These are phyloP conservation scores for Hanseniaspora meyeri DNA, from an alignment of 805 yeast genomes.

Conservation along the genomic window DNA sequence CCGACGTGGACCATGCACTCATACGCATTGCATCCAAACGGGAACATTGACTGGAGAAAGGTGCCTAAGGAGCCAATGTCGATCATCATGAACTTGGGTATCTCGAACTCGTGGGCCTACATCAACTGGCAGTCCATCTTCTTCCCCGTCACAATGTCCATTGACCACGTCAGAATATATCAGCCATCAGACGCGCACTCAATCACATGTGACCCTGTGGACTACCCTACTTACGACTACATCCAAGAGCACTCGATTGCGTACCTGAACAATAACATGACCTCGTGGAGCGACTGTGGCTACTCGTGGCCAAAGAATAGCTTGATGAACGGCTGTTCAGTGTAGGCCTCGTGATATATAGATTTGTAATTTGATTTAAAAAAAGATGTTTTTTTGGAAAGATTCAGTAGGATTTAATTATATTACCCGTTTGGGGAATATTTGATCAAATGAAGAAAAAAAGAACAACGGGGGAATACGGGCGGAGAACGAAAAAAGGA, in stretches of 20 bases:
- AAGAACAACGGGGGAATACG: no score
- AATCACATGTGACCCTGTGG: conserved; percentile 76
- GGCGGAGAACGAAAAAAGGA: neutral
- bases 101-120: conserved; percentile 86
- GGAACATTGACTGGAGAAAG: conserved; percentile 74
- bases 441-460: conserved; percentile 14
- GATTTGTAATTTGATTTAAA: no score
- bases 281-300: conserved; percentile 68
- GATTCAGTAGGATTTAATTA: neutral
- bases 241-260: conserved; percentile 59
- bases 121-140: conserved; percentile 74
- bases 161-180: conserved; percentile 85
- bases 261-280: conserved; percentile 55
- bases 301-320: conserved; percentile 53
- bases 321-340: conserved; percentile 40
- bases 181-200: conserved; percentile 58
- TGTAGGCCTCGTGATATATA: neutral
- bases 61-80: conserved; percentile 90
- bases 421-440: neutral
- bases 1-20: conserved; percentile 68
- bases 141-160: conserved; percentile 65
- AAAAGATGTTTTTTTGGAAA: no score
- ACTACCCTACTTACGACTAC: conserved; percentile 75
- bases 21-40: conserved; percentile 73
- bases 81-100: conserved; percentile 72